Evolutionary conservation across 805 yeast species (phyloP).

Genomic region (Lipomyces anomalus): DNA sequence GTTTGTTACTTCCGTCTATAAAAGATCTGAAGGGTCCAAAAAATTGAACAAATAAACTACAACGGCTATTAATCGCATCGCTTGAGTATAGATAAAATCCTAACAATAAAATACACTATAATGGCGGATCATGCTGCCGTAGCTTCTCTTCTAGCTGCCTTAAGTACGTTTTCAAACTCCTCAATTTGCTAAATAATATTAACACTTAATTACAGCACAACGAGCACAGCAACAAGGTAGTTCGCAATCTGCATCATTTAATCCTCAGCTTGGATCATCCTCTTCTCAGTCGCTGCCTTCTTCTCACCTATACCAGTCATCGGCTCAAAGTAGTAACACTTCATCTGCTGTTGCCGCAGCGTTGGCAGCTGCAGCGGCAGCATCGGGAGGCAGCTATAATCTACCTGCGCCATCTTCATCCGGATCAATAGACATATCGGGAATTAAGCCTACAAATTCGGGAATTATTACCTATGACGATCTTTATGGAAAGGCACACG

Average conservation of each 20-base stretch:
- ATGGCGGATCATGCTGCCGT: slow-evolving; percentile 25
- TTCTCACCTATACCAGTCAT: background rate
- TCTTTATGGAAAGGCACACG: background rate
- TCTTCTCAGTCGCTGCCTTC: background rate
- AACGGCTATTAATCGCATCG: too few relatives aligned
- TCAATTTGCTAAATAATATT: background rate
- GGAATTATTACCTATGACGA: background rate
- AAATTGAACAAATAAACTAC: too few relatives aligned
- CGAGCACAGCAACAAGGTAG: slow-evolving; percentile 22
- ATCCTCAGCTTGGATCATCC: slow-evolving; percentile 3
- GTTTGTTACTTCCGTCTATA: too few relatives aligned
- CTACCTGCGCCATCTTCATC: background rate
- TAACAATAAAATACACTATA: too few relatives aligned
- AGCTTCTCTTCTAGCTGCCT: slow-evolving; percentile 22
- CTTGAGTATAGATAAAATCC: too few relatives aligned
- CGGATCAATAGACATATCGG: background rate
- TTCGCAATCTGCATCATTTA: slow-evolving; percentile 3
- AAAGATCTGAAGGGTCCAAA: too few relatives aligned
- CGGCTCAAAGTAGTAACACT: background rate
- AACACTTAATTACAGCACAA: slow-evolving; percentile 11
- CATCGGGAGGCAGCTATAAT: slow-evolving; percentile 12
- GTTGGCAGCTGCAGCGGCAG: slow-evolving; percentile 21
- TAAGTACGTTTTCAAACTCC: slow-evolving; percentile 11
- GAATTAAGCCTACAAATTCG: background rate
- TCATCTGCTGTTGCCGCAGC: slow-evolving; percentile 15